Evolutionary conservation across 2,329 filamentous ascomycete species (phyloP), one percentile per base, ranked within the genome.

Genomic region (Cordyceps farinosa): DNA sequence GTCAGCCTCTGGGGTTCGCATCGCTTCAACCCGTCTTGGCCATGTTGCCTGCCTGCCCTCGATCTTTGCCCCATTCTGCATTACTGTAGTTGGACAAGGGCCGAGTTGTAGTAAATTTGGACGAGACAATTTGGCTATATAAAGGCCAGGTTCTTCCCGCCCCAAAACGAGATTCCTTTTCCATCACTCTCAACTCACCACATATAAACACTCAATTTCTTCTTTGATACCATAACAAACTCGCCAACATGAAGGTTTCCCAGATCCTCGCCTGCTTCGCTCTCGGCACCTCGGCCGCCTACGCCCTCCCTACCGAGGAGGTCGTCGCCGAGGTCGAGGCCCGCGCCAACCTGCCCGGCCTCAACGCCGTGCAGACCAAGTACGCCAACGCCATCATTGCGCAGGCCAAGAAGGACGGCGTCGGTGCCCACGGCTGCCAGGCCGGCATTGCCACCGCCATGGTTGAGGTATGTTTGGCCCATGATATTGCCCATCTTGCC

Each of bases 401-500:
- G 22, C 48, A 67, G 63, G 64, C 54, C 58, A 67, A 64, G 48
- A 56, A 57, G 48, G 64, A 60, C 34, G 60, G 61, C 15, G 59
- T 69, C 42, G 67, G 67, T 22, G 47, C 56, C n/a, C 67, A 67
- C 10, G 68, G 68, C 40, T 69, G 68, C 61, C 44, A 66, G 29
- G 66, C 65, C 45, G 67, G 57, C 44, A 68, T 70, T 36, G 65
- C 67, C 17, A 68, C 68, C 5, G 67, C 57, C 54, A 65, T 70
- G 34, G 65, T 65, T 42, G 68, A 70, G 67, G 68, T 69, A 40
- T 29, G 61, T 22, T 22, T 22, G 22, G 1, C 22, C 22, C 22
- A 22, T 22, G 22, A 22, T 22, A 22, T 22, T 22, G 22, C 22
- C 10, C 47, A 11, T 34, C 8, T 22, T 13, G 4, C 7, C 22